Conservation (phyloP, 352 stramenopile genomes). For the Phytopythium litorale region DNA sequence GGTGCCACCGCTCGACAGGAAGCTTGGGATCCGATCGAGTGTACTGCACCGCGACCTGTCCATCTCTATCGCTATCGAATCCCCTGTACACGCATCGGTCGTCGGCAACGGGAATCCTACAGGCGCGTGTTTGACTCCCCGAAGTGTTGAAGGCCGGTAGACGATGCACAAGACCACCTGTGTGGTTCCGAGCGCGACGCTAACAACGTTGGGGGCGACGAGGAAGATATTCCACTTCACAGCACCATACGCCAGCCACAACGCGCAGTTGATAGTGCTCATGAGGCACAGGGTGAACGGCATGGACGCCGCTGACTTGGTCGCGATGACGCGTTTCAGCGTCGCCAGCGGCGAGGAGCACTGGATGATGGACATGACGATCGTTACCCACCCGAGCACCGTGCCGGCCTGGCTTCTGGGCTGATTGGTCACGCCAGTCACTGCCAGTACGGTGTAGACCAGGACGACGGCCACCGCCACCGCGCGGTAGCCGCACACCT, state of each 20-base stretch:
- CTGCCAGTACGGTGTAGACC: slow-evolving; percentile 30
- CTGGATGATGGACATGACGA: slow-evolving; percentile 42
- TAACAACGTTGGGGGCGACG: slow-evolving; percentile 19
- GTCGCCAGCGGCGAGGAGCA: slow-evolving; percentile 54
- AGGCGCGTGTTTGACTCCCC: neutral
- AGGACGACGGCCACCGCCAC: slow-evolving; percentile 22
- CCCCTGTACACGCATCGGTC: neutral
- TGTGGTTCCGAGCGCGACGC: slow-evolving; percentile 14
- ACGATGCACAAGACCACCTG: slow-evolving; percentile 22
- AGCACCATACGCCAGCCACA: slow-evolving; percentile 25
- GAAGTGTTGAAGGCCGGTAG: slow-evolving; percentile 17
- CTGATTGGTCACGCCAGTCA: slow-evolving; percentile 24
- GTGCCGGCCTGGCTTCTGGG: slow-evolving; percentile 20
- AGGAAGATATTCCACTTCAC: slow-evolving; percentile 34
- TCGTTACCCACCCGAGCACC: slow-evolving; percentile 44
- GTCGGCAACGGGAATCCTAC: neutral
- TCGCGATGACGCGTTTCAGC: slow-evolving; percentile 25
- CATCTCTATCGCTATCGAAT: slow-evolving; percentile 1
- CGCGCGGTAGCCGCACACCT: slow-evolving; percentile 10
- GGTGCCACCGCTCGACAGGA: neutral
- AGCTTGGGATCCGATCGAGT: slow-evolving; percentile 5
- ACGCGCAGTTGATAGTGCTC: slow-evolving; percentile 16
- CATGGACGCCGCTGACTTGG: slow-evolving; percentile 29
- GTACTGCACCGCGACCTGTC: neutral
- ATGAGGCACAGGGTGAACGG: slow-evolving; percentile 25